These are phyloP conservation scores for Colletotrichum cereale DNA, from an alignment of 2,329 filamentous ascomycete genomes.

Conservation along the genomic window DNA sequence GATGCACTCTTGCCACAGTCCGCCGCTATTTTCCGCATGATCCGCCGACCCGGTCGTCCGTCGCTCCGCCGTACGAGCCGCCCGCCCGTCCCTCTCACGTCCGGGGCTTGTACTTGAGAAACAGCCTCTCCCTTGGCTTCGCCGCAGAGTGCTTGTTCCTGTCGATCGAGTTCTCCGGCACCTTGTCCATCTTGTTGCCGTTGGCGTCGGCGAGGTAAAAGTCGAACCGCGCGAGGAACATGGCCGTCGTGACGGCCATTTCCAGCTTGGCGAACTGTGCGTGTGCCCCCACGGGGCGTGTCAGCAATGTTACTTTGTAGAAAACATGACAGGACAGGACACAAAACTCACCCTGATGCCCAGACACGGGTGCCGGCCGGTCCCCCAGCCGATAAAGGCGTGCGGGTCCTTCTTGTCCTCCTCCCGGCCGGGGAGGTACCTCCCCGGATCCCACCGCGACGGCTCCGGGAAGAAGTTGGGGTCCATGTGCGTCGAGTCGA, in stretches of 20 bases:
- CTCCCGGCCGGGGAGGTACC: constrained; percentile 60
- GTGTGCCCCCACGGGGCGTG: neutral
- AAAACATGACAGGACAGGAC: neutral
- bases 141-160: constrained; percentile 53
- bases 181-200: constrained; percentile 47
- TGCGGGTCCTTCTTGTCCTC: constrained; percentile 55
- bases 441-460: constrained; percentile 61
- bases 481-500: constrained; percentile 64
- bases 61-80: neutral
- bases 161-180: constrained; percentile 49
- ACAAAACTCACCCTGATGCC: constrained; percentile 44
- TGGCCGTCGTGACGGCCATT: constrained; percentile 61
- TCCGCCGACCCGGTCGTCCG: neutral
- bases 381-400: constrained; percentile 52
- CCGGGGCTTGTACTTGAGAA: constrained; percentile 51
- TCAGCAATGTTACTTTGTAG: constrained; percentile 32
- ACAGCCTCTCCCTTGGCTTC: constrained; percentile 52
- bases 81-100: neutral
- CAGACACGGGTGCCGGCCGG: constrained; percentile 51
- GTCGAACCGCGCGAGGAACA: constrained; percentile 63
- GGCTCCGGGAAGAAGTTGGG: constrained; percentile 62
- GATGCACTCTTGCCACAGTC: neutral
- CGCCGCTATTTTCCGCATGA: no score
- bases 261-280: constrained; percentile 65
- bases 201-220: constrained; percentile 56